Evolutionary conservation across 805 yeast genomes (phyloP).

Genomic region (Saturnispora diversa): DNA sequence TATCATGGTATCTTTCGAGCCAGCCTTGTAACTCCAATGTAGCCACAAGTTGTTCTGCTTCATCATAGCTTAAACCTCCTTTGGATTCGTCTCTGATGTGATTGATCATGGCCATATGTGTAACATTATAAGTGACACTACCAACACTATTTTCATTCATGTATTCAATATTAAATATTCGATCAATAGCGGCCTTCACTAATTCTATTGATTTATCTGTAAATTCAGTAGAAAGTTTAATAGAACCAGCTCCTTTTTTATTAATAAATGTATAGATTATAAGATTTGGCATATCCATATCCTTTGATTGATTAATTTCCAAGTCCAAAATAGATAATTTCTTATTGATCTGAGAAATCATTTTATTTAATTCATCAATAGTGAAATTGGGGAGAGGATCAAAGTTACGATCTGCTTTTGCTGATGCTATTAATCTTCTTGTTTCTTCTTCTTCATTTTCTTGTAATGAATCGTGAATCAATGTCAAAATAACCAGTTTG

Average conservation of each 20-base stretch:
- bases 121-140: constrained; percentile 10
- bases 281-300: constrained; percentile 30
- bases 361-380: constrained; percentile 8
- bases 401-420: neutral
- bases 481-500: constrained; percentile 3
- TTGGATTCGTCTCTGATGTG: constrained; percentile 9
- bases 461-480: neutral
- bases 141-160: constrained; percentile 1
- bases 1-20: constrained; percentile 34
- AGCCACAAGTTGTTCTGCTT: constrained; percentile 34
- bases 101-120: constrained; percentile 12
- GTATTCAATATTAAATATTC: constrained; percentile 25
- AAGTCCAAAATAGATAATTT: constrained; percentile 33
- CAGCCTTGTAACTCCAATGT: constrained; percentile 44
- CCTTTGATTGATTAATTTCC: constrained; percentile 27
- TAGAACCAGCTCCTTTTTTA: constrained; percentile 32
- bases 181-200: constrained; percentile 39
- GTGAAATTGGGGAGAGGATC: constrained; percentile 9
- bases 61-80: constrained; percentile 12
- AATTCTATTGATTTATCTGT: constrained; percentile 34
- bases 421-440: neutral
- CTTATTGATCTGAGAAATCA: constrained; percentile 22
- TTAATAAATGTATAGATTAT: constrained; percentile 35
- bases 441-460: neutral
- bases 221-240: constrained; percentile 31